Percentiles rank a stretch among this genome's conserved stretches.
Evolutionary conservation across 176 grass and related monocot genomes (phyloP).

Genomic region (Lolium rigidum): DNA sequence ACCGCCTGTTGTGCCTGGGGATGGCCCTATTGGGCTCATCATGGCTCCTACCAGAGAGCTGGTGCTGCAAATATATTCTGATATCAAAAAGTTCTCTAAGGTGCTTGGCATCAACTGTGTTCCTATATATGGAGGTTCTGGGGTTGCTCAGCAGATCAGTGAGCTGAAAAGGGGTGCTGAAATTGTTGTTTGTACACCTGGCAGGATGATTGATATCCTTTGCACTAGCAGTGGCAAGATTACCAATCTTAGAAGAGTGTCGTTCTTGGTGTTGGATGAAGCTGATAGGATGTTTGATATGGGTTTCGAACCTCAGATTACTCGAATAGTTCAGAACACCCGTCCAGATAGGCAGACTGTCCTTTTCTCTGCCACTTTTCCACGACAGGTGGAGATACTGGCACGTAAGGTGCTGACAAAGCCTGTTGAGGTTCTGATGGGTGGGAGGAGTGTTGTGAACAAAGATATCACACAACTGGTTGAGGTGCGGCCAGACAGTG

Average conservation of each 20-base stretch:
- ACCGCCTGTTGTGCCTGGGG: constrained; percentile 76
- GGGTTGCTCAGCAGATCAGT: constrained; percentile 97
- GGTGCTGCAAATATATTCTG: constrained; percentile 91
- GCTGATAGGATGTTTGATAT: constrained; percentile 99
- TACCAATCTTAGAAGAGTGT: constrained; percentile 88
- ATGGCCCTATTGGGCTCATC: constrained; percentile 89
- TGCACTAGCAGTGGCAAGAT: constrained; percentile 95
- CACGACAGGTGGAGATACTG: constrained; percentile 89
- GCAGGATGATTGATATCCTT: constrained; percentile 97
- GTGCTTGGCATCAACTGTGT: constrained; percentile 90
- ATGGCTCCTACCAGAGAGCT: constrained; percentile 99
- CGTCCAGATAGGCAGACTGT: constrained; percentile 87
- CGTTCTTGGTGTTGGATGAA: constrained; percentile 97
- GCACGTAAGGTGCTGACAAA: constrained; percentile 88
- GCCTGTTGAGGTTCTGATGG: constrained; percentile 90
- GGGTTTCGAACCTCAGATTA: constrained; percentile 98
- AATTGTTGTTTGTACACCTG: constrained; percentile 95
- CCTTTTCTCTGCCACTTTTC: constrained; percentile 96
- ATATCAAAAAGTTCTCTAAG: constrained; percentile 94
- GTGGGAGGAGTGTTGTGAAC: constrained; percentile 95
- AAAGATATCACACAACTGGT: constrained; percentile 91
- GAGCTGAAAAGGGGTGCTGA: constrained; percentile 92
- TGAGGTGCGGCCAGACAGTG: constrained; percentile 81
- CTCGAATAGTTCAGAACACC: constrained; percentile 88
- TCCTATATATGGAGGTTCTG: constrained; percentile 89